These are phyloP conservation scores for Phanerodontia chrysosporium DNA, from an alignment of 768 basidiomycete genomes.

Conservation along the genomic window DNA sequence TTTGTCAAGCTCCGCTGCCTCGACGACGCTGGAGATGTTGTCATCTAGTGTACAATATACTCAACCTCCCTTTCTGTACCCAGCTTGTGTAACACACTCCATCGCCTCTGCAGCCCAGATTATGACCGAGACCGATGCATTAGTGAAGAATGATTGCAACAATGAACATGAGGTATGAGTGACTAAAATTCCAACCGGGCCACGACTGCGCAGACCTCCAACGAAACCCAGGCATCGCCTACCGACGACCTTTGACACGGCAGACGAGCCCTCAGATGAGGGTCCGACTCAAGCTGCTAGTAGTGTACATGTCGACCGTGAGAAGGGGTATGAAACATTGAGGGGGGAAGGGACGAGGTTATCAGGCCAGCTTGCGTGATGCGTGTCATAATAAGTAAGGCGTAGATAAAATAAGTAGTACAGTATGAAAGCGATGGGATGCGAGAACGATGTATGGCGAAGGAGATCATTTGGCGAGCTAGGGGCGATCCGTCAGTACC, in stretches of 20 bases:
- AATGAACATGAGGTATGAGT: neutral
- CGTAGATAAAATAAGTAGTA: conserved; percentile 24
- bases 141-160: conserved; percentile 1
- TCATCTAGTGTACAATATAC: conserved; percentile 29
- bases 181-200: neutral
- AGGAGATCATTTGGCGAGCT: conserved; percentile 17
- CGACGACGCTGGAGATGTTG: conserved; percentile 48
- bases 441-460: conserved; percentile 4
- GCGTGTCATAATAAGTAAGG: conserved; percentile 18
- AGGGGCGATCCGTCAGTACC: neutral
- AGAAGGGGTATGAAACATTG: conserved; percentile 22
- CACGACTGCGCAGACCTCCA: neutral
- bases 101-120: neutral
- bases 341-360: conserved; percentile 7
- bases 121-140: neutral
- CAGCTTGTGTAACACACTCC: neutral
- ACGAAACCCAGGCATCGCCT: neutral
- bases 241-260: neutral
- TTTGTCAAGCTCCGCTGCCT: conserved; percentile 52
- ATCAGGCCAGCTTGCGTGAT: conserved; percentile 23
- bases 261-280: neutral
- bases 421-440: conserved; percentile 21
- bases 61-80: neutral
- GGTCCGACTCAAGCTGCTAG: neutral
- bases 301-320: conserved; percentile 18